Conservation (phyloP, 805 yeast genomes). For the Wickerhamomyces hampshirensis region DNA sequence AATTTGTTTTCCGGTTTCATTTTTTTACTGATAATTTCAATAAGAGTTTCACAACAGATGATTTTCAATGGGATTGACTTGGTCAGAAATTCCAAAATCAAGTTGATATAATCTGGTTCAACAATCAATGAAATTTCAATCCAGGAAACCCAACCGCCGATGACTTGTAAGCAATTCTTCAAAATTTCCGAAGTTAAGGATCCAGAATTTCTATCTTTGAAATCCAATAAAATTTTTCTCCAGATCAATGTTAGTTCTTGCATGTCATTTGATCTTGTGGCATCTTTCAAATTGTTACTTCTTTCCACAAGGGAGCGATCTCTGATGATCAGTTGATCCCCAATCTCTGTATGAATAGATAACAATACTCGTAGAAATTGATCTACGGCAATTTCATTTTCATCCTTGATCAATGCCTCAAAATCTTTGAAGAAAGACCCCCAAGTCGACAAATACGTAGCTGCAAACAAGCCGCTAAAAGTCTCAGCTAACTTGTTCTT, state of each 20-base stretch:
- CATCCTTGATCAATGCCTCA: constrained; percentile 29
- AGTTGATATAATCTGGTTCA: constrained; percentile 21
- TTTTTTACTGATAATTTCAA: constrained; percentile 68
- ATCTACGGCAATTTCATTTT: constrained; percentile 40
- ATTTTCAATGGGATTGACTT: constrained; percentile 28
- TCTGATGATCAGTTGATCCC: constrained; percentile 80
- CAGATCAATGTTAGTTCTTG: constrained; percentile 56
- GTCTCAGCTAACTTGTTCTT: constrained; percentile 56
- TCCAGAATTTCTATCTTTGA: constrained; percentile 23
- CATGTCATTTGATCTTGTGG: constrained; percentile 76
- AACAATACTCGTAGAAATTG: constrained; percentile 69
- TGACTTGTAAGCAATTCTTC: constrained; percentile 53
- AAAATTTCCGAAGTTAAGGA: constrained; percentile 41
- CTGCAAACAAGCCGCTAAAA: constrained; percentile 46
- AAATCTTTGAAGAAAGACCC: constrained; percentile 47
- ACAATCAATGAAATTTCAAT: constrained; percentile 36
- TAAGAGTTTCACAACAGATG: constrained; percentile 37
- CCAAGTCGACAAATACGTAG: constrained; percentile 45
- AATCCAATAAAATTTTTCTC: constrained; percentile 50
- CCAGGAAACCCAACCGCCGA: constrained; percentile 92
- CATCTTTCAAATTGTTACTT: constrained; percentile 73
- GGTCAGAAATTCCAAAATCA: constrained; percentile 55
- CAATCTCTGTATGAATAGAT: constrained; percentile 85
- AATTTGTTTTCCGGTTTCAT: constrained; percentile 71
- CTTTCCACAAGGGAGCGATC: constrained; percentile 57